These are phyloP conservation scores for Clavaria fumosa DNA, from an alignment of 768 basidiomycete species.

Conservation along the genomic window DNA sequence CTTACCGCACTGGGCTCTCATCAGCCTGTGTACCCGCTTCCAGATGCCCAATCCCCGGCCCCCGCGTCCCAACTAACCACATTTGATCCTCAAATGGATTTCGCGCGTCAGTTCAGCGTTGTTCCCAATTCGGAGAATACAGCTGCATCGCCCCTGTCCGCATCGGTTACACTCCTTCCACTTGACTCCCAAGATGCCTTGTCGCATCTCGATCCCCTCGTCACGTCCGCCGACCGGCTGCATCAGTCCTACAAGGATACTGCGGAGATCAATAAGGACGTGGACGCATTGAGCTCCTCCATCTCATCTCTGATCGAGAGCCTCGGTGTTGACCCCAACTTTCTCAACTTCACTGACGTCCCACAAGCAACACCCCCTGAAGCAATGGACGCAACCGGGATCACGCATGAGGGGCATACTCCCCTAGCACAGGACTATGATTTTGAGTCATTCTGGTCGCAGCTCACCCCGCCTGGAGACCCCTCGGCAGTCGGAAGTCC, in stretches of 20 bases:
- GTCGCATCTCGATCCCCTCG: conserved; percentile 18
- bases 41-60: conserved; percentile 14
- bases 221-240: conserved; percentile 21
- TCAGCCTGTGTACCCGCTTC: conserved; percentile 16
- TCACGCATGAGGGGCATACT: too few species aligned
- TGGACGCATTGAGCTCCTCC: conserved; percentile 50
- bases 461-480: too few species aligned
- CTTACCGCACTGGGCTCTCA: conserved; percentile 29
- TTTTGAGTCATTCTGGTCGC: too few species aligned
- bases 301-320: conserved; percentile 60
- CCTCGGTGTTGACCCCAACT: conserved; percentile 44
- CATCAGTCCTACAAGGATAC: conserved; percentile 45
- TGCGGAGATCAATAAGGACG: conserved; percentile 53
- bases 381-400: too few species aligned
- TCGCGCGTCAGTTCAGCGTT: conserved; percentile 11
- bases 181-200: conserved; percentile 12
- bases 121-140: conserved; percentile 16
- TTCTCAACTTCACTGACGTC: conserved; percentile 13
- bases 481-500: too few species aligned
- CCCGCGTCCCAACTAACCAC: conserved; percentile 16
- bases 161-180: conserved; percentile 19
- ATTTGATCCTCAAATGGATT: conserved; percentile 23
- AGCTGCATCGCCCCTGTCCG: too few species aligned
- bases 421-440: too few species aligned
- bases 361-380: too few species aligned